Evolutionary conservation across 257 asterid species (phyloP).

Genomic region (Solanum peruvianum): DNA sequence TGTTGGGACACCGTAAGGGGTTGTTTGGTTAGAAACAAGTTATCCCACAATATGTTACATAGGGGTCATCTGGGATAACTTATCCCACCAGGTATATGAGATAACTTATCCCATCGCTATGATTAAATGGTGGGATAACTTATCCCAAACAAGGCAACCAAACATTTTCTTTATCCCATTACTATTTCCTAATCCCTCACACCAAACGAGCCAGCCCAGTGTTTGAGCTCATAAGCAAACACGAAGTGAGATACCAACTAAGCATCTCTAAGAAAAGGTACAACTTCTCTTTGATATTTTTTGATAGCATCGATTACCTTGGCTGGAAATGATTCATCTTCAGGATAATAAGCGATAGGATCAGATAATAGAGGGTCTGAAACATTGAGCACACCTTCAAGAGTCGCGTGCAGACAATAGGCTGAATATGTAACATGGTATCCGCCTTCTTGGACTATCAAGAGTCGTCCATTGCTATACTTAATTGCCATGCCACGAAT

Average conservation of each 20-base stretch:
- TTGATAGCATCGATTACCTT: slow-evolving; percentile 44
- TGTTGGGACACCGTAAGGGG: too few relatives aligned
- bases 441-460: slow-evolving; percentile 95
- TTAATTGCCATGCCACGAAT: slow-evolving; percentile 44
- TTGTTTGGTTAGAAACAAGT: too few relatives aligned
- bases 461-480: slow-evolving; percentile 47
- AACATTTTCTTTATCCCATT: too few relatives aligned
- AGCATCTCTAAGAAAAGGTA: slow-evolving; percentile 34
- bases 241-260: not conserved
- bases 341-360: slow-evolving; percentile 80
- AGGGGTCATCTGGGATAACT: too few relatives aligned
- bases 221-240: not conserved
- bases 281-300: slow-evolving; percentile 22
- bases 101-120: too few relatives aligned
- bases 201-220: not conserved
- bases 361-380: slow-evolving; percentile 48
- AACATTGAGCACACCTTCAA: slow-evolving; percentile 74
- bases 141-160: too few relatives aligned
- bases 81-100: too few relatives aligned
- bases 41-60: too few relatives aligned
- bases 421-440: slow-evolving; percentile 89
- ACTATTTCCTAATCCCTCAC: too few relatives aligned
- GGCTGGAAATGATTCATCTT: slow-evolving; percentile 41
- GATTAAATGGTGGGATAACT: too few relatives aligned
- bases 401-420: slow-evolving; percentile 75